These are phyloP conservation scores for Cyberlindnera americana DNA, from an alignment of 805 yeast species.

Conservation along the genomic window DNA sequence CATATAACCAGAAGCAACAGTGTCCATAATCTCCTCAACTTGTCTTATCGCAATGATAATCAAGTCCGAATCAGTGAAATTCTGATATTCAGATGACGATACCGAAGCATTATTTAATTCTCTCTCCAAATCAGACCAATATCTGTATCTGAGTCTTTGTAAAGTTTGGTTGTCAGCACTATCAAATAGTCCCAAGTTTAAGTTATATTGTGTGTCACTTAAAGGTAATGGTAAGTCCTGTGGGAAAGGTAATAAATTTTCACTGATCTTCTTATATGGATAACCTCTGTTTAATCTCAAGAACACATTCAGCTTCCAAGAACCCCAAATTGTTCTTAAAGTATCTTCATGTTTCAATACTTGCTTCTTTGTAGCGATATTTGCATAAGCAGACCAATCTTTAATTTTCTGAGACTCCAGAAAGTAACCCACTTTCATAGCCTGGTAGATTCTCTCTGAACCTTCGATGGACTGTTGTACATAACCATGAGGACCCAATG, in stretches of 20 bases:
- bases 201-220: slow-evolving; percentile 22
- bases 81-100: slow-evolving; percentile 6
- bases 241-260: slow-evolving; percentile 29
- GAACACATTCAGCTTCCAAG: slow-evolving; percentile 35
- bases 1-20: slow-evolving; percentile 27
- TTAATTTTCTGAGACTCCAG: slow-evolving; percentile 13
- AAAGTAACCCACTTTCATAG: slow-evolving; percentile 19
- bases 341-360: slow-evolving; percentile 32
- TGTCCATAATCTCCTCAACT: slow-evolving; percentile 36
- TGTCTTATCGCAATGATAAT: slow-evolving; percentile 29
- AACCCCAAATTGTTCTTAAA: slow-evolving; percentile 36
- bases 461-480: slow-evolving; percentile 29
- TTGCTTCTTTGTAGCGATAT: slow-evolving; percentile 31
- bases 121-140: slow-evolving; percentile 19
- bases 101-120: slow-evolving; percentile 13
- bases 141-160: slow-evolving; percentile 12
- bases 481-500: slow-evolving; percentile 30
- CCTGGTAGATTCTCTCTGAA: slow-evolving; percentile 21
- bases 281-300: slow-evolving; percentile 34
- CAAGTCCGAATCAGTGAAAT: slow-evolving; percentile 29
- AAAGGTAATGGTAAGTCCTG: slow-evolving; percentile 33
- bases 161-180: slow-evolving; percentile 14
- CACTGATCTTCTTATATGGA: slow-evolving; percentile 29
- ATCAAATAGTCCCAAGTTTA: slow-evolving; percentile 23
- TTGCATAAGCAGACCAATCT: slow-evolving; percentile 28